Base-by-base conservation (phyloP, 257 asterid species). In the Primulina tabacum region DNA sequence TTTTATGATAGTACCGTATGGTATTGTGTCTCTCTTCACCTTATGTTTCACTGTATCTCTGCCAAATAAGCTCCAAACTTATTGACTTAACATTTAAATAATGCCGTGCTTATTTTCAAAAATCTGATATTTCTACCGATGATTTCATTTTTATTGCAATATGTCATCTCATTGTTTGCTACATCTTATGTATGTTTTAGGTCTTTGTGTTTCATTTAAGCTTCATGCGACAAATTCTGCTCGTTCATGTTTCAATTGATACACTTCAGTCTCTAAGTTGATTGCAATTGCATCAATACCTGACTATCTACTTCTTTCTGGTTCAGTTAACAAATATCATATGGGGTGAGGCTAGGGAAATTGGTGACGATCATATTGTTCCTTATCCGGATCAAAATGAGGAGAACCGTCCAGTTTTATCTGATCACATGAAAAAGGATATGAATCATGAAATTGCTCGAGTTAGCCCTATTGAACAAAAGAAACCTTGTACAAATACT, bases 321-420 rank as follows among this genome's bases (percentile, higher is more conserved):
- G 32, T 81, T 81, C 90, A 92, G 98, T 71, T 92, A 71, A 80
- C 87, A 58, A 83, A 89, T 69, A 86, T 90, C 75, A 80, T 88
- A 86, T 92, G 97, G 97, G 95, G 82, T 47, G 94, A 84, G 80
- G 84, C 81, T 62, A 85, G 85, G 62, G 88, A 84, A 79, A 81
- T 74, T 70, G 95, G 81, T 76, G 97, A 90, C 77, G 53, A 43
- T 43, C 96, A 84, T 72, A 81, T 82, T 77, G 98, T 90, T 82
- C 97, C 97, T 17, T 82, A 80, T 84, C 84, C 90, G 59, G 91
- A 84, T 69, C 82, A 73, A 70, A 73, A 76, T 69, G 89, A 85
- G 68, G 84, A 75, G 71, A 83, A 83, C 43, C 82, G 75, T 69
- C 70, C 75, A 50, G 74, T 73, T 77, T 67, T 82, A 57, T 81